phyloP scores from a whole-genome alignment of 139 green algal genomes.

The Tetraselmis chui region DNA sequence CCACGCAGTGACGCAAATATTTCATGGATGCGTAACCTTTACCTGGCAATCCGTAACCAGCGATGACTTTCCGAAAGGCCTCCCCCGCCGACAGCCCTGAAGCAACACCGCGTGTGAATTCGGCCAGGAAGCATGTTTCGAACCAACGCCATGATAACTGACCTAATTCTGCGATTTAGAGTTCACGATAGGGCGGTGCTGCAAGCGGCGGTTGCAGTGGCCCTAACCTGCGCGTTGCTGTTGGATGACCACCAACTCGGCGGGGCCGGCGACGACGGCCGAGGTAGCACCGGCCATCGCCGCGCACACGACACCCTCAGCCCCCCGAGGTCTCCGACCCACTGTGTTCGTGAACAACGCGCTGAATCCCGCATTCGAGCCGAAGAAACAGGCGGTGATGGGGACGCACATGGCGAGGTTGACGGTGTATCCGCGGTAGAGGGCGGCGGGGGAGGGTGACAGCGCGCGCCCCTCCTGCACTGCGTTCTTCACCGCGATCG shows the following conservation, averaged over 20 bases:
- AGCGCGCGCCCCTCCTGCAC: constrained; percentile 69
- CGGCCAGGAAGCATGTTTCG: too few relatives aligned
- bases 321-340: constrained; percentile 1
- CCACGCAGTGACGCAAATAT: too few relatives aligned
- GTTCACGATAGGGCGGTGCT: too few relatives aligned
- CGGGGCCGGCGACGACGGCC: constrained; percentile 59
- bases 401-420: constrained; percentile 77
- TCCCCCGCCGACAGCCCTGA: too few relatives aligned
- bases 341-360: not conserved
- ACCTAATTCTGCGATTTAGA: too few relatives aligned
- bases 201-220: too few relatives aligned
- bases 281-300: constrained; percentile 51
- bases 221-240: constrained; percentile 56
- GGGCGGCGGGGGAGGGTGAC: constrained; percentile 37
- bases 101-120: too few relatives aligned
- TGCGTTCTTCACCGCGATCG: constrained; percentile 84
- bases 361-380: constrained; percentile 28
- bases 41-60: too few relatives aligned
- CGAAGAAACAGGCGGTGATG: constrained; percentile 85
- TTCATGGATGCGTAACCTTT: too few relatives aligned
- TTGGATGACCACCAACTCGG: constrained; percentile 86
- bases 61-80: too few relatives aligned
- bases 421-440: constrained; percentile 77
- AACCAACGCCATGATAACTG: too few relatives aligned
- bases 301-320: constrained; percentile 28